Conservation (phyloP, 2,329 filamentous ascomycete species). For the Sclerotinia trifoliorum region DNA sequence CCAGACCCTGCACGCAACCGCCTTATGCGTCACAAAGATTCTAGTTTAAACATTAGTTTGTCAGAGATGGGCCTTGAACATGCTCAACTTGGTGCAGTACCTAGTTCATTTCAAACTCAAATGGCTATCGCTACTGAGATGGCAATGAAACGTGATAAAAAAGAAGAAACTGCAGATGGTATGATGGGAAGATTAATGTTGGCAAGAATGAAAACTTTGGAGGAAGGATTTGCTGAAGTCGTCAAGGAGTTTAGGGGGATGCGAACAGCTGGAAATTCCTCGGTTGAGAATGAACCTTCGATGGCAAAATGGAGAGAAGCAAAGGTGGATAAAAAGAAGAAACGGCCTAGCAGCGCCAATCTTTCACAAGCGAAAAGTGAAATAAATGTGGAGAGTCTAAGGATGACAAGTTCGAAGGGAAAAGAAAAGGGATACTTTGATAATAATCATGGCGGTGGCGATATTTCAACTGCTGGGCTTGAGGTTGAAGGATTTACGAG, state of each 20-base stretch:
- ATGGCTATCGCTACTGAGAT: constrained; percentile 71
- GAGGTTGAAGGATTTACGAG: constrained; percentile 9
- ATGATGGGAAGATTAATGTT: constrained; percentile 79
- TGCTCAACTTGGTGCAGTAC: constrained; percentile 61
- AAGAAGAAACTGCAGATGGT: constrained; percentile 55
- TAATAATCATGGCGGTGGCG: not conserved
- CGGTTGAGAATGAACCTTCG: constrained; percentile 29
- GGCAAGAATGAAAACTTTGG: constrained; percentile 87
- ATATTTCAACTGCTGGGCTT: not conserved
- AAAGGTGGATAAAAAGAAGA: constrained; percentile 22
- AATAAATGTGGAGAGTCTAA: constrained; percentile 22
- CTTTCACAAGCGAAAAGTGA: constrained; percentile 28
- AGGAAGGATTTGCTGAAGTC: constrained; percentile 88
- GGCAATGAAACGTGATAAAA: constrained; percentile 46
- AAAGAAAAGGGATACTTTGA: constrained; percentile 16
- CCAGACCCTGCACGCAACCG: constrained; percentile 27
- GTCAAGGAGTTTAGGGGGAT: constrained; percentile 63
- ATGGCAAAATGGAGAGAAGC: constrained; percentile 26
- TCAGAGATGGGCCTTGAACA: constrained; percentile 70
- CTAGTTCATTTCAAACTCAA: constrained; percentile 78
- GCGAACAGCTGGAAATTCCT: constrained; percentile 37
- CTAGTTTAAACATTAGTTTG: constrained; percentile 66
- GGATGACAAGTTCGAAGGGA: constrained; percentile 9
- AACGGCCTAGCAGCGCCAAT: constrained; percentile 15
- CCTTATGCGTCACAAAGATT: constrained; percentile 43